These are phyloP conservation scores for Spirogloea muscicola DNA, from an alignment of 139 green algal genomes.

Conservation along the genomic window DNA sequence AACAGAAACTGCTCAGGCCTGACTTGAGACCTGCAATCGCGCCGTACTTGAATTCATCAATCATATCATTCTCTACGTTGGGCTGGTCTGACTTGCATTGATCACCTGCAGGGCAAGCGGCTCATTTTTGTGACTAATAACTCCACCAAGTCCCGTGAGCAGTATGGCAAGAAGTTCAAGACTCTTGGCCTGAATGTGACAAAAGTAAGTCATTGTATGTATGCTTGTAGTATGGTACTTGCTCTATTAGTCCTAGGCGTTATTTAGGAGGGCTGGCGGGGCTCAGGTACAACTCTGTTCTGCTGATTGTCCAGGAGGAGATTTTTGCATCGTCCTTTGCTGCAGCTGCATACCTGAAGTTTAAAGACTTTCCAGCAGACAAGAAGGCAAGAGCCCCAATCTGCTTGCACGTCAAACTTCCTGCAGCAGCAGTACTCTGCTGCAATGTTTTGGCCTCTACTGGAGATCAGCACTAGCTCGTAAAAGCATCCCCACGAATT, in stretches of 20 bases:
- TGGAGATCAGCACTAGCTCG: too few species aligned
- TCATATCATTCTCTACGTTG: too few species aligned
- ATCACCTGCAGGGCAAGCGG: constrained; percentile 89
- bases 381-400: constrained; percentile 96
- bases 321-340: constrained; percentile 98
- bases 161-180: constrained; percentile 87
- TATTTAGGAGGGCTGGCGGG: neutral
- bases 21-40: too few species aligned
- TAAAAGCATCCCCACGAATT: too few species aligned
- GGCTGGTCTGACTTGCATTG: too few species aligned
- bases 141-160: constrained; percentile 86
- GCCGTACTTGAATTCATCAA: too few species aligned
- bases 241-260: neutral
- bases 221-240: neutral
- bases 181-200: constrained; percentile 77
- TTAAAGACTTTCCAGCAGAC: constrained; percentile 79
- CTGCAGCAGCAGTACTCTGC: too few species aligned
- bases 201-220: constrained; percentile 53
- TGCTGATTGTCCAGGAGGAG: constrained; percentile 75
- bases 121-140: constrained; percentile 99
- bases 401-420: too few species aligned
- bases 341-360: constrained; percentile 93
- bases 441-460: too few species aligned
- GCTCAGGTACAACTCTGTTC: neutral
- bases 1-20: neutral